phyloP scores from a whole-genome alignment of 192 early-diverging fungal species.

The Coemansia sp. region DNA sequence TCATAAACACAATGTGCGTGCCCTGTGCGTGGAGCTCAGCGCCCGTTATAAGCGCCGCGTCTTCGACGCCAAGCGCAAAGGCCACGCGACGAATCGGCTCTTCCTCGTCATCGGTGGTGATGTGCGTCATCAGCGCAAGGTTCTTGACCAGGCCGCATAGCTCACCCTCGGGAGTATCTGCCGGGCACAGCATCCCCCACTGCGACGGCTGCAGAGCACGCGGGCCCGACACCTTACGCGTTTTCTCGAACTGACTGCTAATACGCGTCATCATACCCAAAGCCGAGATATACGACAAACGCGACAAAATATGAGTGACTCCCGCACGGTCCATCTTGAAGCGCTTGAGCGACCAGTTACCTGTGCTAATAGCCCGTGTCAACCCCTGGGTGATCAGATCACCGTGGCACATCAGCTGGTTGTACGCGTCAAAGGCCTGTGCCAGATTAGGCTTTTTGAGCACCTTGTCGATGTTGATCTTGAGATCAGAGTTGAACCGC shows the following conservation, averaged over 20 bases:
- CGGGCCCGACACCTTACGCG: conserved; percentile 96
- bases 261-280: conserved; percentile 99
- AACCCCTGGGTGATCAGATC: conserved; percentile 91
- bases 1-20: conserved; percentile 88
- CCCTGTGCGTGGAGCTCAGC: conserved; percentile 78
- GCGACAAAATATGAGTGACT: conserved; percentile 92
- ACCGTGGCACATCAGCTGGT: conserved; percentile 68
- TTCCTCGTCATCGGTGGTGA: conserved; percentile 93
- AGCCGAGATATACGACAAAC: conserved; percentile 91
- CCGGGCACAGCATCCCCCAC: conserved; percentile 97
- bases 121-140: conserved; percentile 97
- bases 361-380: conserved; percentile 90
- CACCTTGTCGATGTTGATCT: conserved; percentile 88
- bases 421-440: conserved; percentile 85
- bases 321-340: conserved; percentile 99
- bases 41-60: conserved; percentile 86
- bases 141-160: conserved; percentile 97
- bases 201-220: conserved; percentile 94
- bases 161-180: conserved; percentile 98
- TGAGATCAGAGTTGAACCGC: conserved; percentile 82
- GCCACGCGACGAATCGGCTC: conserved; percentile 72
- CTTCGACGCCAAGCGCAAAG: conserved; percentile 90
- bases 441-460: conserved; percentile 87
- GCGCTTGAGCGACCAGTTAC: conserved; percentile 98
- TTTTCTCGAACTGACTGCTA: conserved; percentile 96